Evolutionary conservation across 306 rosid species (phyloP).

Genomic region (Morella rubra): DNA sequence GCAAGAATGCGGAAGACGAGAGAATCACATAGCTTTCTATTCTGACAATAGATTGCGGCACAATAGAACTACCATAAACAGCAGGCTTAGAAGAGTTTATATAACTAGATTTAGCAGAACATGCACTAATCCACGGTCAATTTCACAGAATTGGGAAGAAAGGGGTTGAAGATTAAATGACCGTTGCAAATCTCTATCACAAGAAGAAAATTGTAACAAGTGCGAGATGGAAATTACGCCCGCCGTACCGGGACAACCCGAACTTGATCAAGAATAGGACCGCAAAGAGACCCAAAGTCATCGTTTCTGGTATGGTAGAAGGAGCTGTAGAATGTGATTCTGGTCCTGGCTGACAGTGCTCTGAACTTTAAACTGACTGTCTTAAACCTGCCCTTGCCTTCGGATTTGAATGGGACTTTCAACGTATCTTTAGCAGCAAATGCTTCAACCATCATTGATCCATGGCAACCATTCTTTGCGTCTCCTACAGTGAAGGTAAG

Average conservation of each 20-base stretch:
- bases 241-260: conserved; percentile 48
- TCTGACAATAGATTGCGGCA: background rate
- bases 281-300: conserved; percentile 89
- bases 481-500: conserved; percentile 77
- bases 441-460: conserved; percentile 92
- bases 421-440: conserved; percentile 75
- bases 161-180: conserved; percentile 21
- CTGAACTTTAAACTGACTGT: conserved; percentile 61
- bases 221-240: conserved; percentile 4
- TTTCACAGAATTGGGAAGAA: conserved; percentile 37
- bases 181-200: conserved; percentile 32
- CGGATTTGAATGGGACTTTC: conserved; percentile 73
- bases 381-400: conserved; percentile 68
- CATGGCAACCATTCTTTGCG: conserved; percentile 87
- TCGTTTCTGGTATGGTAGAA: conserved; percentile 76
- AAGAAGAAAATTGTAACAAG: background rate
- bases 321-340: conserved; percentile 89
- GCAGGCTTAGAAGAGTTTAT: background rate
- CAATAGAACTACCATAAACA: conserved; percentile 5
- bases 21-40: conserved; percentile 12
- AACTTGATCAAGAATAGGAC: conserved; percentile 82
- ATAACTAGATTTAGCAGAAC: background rate
- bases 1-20: background rate
- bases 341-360: conserved; percentile 61
- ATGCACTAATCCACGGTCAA: conserved; percentile 31